Evolutionary conservation across 352 stramenopile species (phyloP), one percentile per base, ranked within the genome.

Genomic region (Pythium rishiriense): DNA sequence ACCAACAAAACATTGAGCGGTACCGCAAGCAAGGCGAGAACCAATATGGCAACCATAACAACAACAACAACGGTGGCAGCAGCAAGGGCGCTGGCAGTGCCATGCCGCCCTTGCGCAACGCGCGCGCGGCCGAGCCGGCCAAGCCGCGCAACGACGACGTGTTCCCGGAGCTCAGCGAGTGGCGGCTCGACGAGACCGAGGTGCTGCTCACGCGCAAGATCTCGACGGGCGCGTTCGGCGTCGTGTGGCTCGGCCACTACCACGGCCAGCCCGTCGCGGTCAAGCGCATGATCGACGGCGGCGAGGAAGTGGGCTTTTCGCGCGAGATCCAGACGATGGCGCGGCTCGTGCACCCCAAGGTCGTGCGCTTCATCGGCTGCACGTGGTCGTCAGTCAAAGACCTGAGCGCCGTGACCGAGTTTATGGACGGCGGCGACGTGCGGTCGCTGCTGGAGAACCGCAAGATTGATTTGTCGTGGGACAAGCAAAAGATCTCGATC

Each of bases 181-280:
- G 85, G 73, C 86, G 84, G 2, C 71, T 94, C n/a, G 84, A 93
- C 51, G 83, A 93, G 70, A 90, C 74, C 50, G 86, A 93, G 62
- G 82, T 94, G 45, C 57, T 93, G 57, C 74, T 94, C 24, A 92
- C 84, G 48, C 87, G 85, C 45, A 91, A 91, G 64, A 83, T 95
- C 56, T 92, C 83, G 43, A 90, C 78, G 50, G 87, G 87, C 31
- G 85, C 87, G 24, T 94, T 92, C 42, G 82, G 87, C 33, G 84
- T 93, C 25, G 83, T 94, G 24, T 96, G 83, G 83, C 76, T 96
- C 12, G 85, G 87, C 10, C 87, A 96, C 73, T 94, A 93, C 75
- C 87, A 94, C 57, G 87, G 85, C 14, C 84, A 93, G 58, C 83
- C 83, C 0, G 87, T 96, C 14, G 87, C 85, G 0, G 85, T 96